Evolutionary conservation across 2,329 filamentous ascomycete genomes (phyloP).

Genomic region (Penicillium sp.): DNA sequence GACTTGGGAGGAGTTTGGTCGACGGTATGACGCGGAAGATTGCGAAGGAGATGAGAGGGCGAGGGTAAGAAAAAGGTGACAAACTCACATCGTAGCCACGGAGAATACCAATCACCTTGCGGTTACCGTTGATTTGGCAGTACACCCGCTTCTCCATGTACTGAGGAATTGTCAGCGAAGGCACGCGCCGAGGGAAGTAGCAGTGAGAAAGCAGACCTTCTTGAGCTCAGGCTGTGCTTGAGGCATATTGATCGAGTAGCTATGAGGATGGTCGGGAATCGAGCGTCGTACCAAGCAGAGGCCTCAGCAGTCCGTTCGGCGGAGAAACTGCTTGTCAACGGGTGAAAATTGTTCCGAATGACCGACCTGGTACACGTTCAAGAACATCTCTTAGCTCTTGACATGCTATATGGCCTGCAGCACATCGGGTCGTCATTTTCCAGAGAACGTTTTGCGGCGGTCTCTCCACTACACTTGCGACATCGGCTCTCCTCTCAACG

Average conservation of each 20-base stretch:
- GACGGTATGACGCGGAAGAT: background rate
- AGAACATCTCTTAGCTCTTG: no score
- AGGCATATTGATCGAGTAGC: constrained; percentile 67
- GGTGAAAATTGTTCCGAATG: no score
- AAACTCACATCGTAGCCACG: constrained; percentile 87
- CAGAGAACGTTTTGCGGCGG: no score
- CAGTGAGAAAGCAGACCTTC: constrained; percentile 61
- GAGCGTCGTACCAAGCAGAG: no score
- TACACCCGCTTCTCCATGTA: constrained; percentile 99
- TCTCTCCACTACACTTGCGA: no score
- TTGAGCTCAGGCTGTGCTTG: constrained; percentile 98
- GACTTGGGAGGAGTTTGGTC: background rate
- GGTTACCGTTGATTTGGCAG: constrained; percentile 94
- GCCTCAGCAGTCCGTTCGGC: no score
- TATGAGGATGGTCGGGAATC: constrained; percentile 17
- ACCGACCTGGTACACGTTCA: no score
- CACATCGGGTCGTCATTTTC: no score
- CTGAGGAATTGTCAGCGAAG: constrained; percentile 49
- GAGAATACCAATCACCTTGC: constrained; percentile 92
- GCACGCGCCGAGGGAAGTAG: background rate
- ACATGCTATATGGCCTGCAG: no score
- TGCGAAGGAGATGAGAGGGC: background rate
- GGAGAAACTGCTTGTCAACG: constrained; percentile 16
- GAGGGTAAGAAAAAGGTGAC: background rate
- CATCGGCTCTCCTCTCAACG: no score